A percentile compares a stretch with the other conserved stretches of the same genome.
Evolutionary conservation across 805 yeast genomes (phyloP).

Genomic region (Metahyphopichia silvanorum): DNA sequence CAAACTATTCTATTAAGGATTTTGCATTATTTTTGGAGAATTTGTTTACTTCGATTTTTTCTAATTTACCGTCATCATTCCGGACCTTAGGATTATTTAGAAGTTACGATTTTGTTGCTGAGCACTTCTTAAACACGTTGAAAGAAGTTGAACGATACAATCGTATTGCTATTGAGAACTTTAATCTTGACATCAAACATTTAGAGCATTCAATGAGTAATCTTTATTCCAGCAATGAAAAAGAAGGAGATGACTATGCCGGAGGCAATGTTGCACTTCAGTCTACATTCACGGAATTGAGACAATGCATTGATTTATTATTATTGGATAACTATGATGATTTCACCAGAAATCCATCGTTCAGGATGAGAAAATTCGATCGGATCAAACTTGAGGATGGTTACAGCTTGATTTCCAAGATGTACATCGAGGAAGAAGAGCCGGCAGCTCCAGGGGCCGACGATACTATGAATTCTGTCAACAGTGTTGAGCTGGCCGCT

Average conservation of each 20-base stretch:
- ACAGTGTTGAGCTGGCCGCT: constrained; percentile 16
- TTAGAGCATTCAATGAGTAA: constrained; percentile 56
- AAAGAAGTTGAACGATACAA: constrained; percentile 55
- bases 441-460: constrained; percentile 3
- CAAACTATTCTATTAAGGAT: constrained; percentile 74
- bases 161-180: constrained; percentile 62
- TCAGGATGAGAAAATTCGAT: constrained; percentile 55
- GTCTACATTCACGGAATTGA: constrained; percentile 72
- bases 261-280: constrained; percentile 52
- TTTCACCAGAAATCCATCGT: constrained; percentile 49
- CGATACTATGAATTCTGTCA: constrained; percentile 9
- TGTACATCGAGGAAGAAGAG: constrained; percentile 23
- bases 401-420: constrained; percentile 52
- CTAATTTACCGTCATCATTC: constrained; percentile 74
- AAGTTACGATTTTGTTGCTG: constrained; percentile 81
- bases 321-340: constrained; percentile 61
- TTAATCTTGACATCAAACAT: constrained; percentile 75
- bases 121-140: constrained; percentile 61
- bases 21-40: constrained; percentile 82
- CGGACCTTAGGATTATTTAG: constrained; percentile 78
- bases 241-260: constrained; percentile 17
- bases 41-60: constrained; percentile 80
- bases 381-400: constrained; percentile 76
- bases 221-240: constrained; percentile 22
- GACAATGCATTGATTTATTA: constrained; percentile 75